Conservation (phyloP, 805 yeast species). For the Yarrowia sp. region DNA sequence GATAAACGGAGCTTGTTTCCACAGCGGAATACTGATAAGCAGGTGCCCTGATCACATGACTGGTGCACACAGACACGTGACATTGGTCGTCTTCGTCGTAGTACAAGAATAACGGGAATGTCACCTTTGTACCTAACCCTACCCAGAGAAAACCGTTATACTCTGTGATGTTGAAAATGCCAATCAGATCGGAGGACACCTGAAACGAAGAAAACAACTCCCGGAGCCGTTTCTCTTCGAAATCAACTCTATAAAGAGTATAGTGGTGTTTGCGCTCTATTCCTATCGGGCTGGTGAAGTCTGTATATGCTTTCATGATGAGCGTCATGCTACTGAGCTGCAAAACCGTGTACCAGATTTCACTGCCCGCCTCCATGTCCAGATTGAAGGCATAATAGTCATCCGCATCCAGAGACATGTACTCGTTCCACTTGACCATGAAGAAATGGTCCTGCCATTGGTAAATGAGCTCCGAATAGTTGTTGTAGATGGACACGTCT, state of each 20-base stretch:
- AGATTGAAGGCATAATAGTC: not conserved
- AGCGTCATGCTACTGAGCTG: not conserved
- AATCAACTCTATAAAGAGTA: not conserved
- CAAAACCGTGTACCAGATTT: constrained; percentile 6
- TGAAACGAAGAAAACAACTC: constrained; percentile 5
- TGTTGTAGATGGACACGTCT: constrained; percentile 18
- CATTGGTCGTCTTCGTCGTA: not conserved
- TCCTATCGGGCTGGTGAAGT: constrained; percentile 16
- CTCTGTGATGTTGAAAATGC: constrained; percentile 10
- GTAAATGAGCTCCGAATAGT: constrained; percentile 1
- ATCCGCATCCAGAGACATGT: not conserved
- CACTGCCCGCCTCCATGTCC: not conserved
- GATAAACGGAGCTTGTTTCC: not conserved
- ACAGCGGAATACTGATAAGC: not conserved
- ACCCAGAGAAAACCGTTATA: constrained; percentile 16
- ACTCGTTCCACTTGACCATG: constrained; percentile 3
- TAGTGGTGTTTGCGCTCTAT: constrained; percentile 10
- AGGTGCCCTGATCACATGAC: not conserved
- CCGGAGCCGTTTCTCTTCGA: not conserved
- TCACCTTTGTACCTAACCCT: not conserved
- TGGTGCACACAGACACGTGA: not conserved
- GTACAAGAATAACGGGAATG: constrained; percentile 9
- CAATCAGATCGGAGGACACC: constrained; percentile 9
- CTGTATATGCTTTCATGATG: constrained; percentile 10
- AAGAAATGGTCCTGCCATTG: constrained; percentile 15